Evolutionary conservation across 331 rosid species (phyloP).

Genomic region (Quercus lobata): DNA sequence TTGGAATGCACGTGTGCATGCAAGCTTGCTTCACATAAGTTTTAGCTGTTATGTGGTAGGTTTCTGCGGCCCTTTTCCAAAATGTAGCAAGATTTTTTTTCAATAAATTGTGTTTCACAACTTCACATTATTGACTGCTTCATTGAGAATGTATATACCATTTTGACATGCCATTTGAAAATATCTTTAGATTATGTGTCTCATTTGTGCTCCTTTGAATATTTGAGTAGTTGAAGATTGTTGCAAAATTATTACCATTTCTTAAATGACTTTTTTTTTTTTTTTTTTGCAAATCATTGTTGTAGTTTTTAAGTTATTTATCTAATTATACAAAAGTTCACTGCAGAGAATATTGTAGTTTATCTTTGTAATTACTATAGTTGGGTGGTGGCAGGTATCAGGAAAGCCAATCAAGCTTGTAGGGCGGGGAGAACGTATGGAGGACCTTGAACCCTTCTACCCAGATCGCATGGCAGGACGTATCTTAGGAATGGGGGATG

Average conservation of each 20-base stretch:
- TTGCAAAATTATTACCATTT: too few species aligned
- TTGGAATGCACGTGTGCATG: too few species aligned
- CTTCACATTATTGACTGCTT: too few species aligned
- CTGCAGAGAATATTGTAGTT: not conserved
- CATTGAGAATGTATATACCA: too few species aligned
- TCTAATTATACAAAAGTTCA: not conserved
- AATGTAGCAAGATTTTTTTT: not conserved
- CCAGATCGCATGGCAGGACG: slow-evolving; percentile 99
- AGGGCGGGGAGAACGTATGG: slow-evolving; percentile 98
- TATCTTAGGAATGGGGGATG: slow-evolving; percentile 98
- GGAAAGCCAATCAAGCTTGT: slow-evolving; percentile 99
- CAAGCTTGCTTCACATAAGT: not conserved
- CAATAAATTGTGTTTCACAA: too few species aligned
- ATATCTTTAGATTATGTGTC: too few species aligned
- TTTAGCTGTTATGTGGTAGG: not conserved
- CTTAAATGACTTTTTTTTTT: too few species aligned
- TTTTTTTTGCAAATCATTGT: too few species aligned
- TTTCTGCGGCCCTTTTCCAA: not conserved
- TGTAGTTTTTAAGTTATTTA: not conserved
- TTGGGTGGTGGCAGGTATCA: slow-evolving; percentile 64
- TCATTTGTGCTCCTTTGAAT: too few species aligned
- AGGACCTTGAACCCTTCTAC: slow-evolving; percentile 98
- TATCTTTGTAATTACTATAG: slow-evolving; percentile 6
- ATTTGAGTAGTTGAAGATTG: too few species aligned
- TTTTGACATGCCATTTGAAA: too few species aligned